Conservation (phyloP, 331 rosid genomes). For the Malus hybrid region DNA sequence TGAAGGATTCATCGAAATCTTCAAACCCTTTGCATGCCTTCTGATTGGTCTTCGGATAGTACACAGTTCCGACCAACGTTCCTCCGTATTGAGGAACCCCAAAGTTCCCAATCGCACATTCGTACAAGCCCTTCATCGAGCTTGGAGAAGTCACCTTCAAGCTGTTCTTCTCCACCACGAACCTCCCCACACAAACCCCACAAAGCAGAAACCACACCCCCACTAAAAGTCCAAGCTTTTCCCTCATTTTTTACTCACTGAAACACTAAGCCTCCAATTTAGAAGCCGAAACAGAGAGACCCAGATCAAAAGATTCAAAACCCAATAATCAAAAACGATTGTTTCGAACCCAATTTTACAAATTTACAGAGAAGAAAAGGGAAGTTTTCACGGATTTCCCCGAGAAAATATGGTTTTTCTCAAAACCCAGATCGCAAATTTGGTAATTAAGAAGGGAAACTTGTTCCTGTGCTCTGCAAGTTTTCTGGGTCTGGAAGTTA, state of each 20-base stretch:
- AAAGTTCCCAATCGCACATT: slow-evolving; percentile 96
- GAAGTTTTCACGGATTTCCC: neutral
- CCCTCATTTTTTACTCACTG: slow-evolving; percentile 27
- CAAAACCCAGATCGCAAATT: slow-evolving; percentile 27
- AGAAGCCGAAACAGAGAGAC: neutral
- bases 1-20: slow-evolving; percentile 46
- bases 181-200: slow-evolving; percentile 59
- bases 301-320: slow-evolving; percentile 8
- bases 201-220: slow-evolving; percentile 45
- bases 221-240: slow-evolving; percentile 30
- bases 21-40: slow-evolving; percentile 62
- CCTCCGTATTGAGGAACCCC: slow-evolving; percentile 98
- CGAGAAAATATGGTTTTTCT: neutral
- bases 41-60: slow-evolving; percentile 73
- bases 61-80: slow-evolving; percentile 68
- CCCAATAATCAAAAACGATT: neutral
- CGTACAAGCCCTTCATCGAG: slow-evolving; percentile 52
- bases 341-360: neutral
- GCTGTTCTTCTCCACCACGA: slow-evolving; percentile 95
- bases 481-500: too few relatives aligned
- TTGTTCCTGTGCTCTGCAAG: neutral
- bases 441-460: neutral
- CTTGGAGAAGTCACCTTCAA: slow-evolving; percentile 64
- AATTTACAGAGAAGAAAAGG: slow-evolving; percentile 2
- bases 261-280: slow-evolving; percentile 7